These are phyloP conservation scores for Nicotiana knightiana DNA, from an alignment of 257 asterid species.

Conservation along the genomic window DNA sequence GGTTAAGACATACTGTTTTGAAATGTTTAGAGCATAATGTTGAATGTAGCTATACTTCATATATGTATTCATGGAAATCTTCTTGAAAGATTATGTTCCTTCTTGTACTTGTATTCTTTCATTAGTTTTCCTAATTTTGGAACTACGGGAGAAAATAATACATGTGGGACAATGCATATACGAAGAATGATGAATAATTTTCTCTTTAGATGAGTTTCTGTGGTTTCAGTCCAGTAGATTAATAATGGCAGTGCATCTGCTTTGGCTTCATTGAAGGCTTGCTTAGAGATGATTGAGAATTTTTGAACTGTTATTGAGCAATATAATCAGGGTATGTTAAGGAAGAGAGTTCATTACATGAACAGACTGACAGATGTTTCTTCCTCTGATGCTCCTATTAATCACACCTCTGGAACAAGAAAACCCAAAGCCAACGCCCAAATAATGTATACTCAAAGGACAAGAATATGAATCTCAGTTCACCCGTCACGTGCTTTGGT, in stretches of 20 bases:
- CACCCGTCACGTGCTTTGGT: background rate
- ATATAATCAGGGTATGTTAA: background rate
- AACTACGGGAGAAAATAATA: background rate
- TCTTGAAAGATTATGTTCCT: background rate
- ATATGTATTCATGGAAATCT: background rate
- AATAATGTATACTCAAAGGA: background rate
- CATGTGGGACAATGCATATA: background rate
- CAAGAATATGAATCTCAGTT: background rate
- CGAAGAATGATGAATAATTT: background rate
- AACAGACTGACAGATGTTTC: background rate
- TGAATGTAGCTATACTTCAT: background rate
- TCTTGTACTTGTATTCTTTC: slow-evolving; percentile 1
- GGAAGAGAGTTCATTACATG: background rate
- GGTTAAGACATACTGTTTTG: slow-evolving; percentile 42
- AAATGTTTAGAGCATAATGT: background rate
- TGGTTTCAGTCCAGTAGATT: background rate
- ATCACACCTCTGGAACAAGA: background rate
- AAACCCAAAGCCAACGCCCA: background rate
- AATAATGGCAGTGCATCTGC: background rate
- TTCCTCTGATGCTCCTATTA: background rate
- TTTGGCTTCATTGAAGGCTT: background rate
- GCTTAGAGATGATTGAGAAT: background rate
- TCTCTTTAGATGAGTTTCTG: background rate
- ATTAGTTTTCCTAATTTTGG: background rate
- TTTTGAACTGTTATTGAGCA: background rate